Percentiles rank a stretch among this genome's conserved stretches.
Evolutionary conservation across 805 yeast species (phyloP).

Genomic region (Wickerhamiella kurtzmanii): DNA sequence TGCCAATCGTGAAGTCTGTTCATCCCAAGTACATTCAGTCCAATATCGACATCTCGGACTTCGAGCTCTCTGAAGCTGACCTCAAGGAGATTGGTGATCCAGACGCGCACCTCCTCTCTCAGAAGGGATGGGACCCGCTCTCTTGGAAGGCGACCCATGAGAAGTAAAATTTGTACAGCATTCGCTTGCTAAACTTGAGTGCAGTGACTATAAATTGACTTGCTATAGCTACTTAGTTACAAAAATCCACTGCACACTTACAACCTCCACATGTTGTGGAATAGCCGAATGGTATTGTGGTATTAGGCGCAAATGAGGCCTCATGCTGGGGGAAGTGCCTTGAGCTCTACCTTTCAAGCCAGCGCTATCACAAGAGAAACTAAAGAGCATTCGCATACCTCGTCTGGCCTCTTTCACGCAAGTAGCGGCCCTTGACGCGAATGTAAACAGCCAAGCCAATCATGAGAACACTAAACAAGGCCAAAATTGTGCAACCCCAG

Average conservation of each 20-base stretch:
- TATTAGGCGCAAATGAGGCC: too few relatives aligned
- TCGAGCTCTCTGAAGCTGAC: conserved; percentile 24
- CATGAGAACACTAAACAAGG: conserved; percentile 31
- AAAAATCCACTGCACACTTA: too few relatives aligned
- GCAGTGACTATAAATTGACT: too few relatives aligned
- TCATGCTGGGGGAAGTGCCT: too few relatives aligned
- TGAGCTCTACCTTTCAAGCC: too few relatives aligned
- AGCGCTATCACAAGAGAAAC: too few relatives aligned
- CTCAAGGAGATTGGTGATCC: conserved; percentile 18
- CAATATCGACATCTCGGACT: conserved; percentile 40
- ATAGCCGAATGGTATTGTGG: too few relatives aligned
- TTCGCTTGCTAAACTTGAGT: too few relatives aligned
- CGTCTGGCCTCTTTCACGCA: conserved; percentile 6
- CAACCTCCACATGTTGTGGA: too few relatives aligned
- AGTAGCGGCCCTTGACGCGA: conserved; percentile 6
- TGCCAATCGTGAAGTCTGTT: conserved; percentile 65
- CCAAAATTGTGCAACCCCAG: conserved; percentile 42
- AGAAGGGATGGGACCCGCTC: conserved; percentile 25
- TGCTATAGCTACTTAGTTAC: too few relatives aligned
- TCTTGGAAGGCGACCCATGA: background rate
- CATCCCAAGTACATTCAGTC: conserved; percentile 42
- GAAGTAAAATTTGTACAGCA: too few relatives aligned
- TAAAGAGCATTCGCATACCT: conserved; percentile 5
- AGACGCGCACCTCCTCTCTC: conserved; percentile 20
- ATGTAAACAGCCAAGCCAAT: conserved; percentile 34